phyloP scores from a whole-genome alignment of 2,329 filamentous ascomycete species.

The Aspergillus hiratsukae region DNA sequence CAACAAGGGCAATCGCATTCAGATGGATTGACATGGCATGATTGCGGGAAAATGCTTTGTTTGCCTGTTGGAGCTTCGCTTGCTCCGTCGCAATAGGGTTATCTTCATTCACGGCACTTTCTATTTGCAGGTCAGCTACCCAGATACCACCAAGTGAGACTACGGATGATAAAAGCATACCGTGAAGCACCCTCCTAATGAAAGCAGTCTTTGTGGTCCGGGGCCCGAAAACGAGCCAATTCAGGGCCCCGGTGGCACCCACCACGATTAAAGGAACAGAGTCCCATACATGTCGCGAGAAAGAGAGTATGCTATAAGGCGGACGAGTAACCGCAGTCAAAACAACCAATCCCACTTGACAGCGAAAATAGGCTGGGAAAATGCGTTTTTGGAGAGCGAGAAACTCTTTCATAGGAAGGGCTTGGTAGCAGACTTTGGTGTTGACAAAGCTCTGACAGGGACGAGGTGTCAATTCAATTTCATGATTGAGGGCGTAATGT shows the following conservation, averaged over 20 bases:
- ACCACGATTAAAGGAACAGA: conserved; percentile 28
- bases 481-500: not conserved
- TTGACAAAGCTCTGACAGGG: conserved; percentile 35
- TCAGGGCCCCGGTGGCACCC: conserved; percentile 29
- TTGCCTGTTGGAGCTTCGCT: conserved; percentile 15
- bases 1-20: conserved; percentile 36
- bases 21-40: conserved; percentile 44
- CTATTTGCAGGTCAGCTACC: not conserved
- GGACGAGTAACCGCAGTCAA: conserved; percentile 33
- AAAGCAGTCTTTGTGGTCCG: conserved; percentile 31
- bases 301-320: conserved; percentile 26
- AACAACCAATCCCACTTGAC: conserved; percentile 33
- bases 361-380: conserved; percentile 39
- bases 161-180: conserved; percentile 9
- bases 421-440: conserved; percentile 36
- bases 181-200: conserved; percentile 24
- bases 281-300: conserved; percentile 18
- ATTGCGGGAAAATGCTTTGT: conserved; percentile 31
- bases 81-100: not conserved
- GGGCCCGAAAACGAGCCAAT: conserved; percentile 35
- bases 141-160: not conserved
- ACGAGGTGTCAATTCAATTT: not conserved
- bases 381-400: conserved; percentile 36
- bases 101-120: not conserved
- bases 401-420: conserved; percentile 35